A percentile compares a stretch with the other conserved stretches of the same genome.
phyloP scores from a whole-genome alignment of 495 filamentous ascomycete species.

The Extremus antarcticus region DNA sequence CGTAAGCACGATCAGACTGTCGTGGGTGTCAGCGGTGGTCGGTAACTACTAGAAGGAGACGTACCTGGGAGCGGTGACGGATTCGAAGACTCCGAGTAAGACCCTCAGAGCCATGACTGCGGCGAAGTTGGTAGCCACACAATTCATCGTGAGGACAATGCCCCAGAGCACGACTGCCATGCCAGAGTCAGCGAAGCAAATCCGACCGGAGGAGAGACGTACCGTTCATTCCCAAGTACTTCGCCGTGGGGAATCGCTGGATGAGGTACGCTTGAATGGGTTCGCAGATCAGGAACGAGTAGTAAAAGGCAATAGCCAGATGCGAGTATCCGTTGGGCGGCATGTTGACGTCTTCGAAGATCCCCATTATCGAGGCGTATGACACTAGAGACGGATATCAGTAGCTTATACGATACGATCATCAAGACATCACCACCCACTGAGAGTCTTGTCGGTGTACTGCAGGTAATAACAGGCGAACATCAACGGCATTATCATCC shows the following conservation, averaged over 20 bases:
- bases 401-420: slow-evolving; percentile 19
- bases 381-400: slow-evolving; percentile 22
- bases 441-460: slow-evolving; percentile 23
- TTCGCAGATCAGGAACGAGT: not conserved
- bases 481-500: slow-evolving; percentile 23
- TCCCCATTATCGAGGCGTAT: not conserved
- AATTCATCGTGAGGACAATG: not conserved
- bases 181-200: no score
- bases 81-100: not conserved
- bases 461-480: slow-evolving; percentile 20
- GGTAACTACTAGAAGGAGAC: no score
- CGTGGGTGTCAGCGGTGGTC: not conserved
- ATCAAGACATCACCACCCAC: slow-evolving; percentile 13
- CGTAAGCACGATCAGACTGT: slow-evolving; percentile 7
- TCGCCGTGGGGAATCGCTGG: not conserved
- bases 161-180: not conserved
- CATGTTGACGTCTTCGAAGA: not conserved
- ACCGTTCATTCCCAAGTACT: no score
- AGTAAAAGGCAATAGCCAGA: not conserved
- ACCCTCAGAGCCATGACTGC: not conserved
- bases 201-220: no score
- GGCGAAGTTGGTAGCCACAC: not conserved
- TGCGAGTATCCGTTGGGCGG: not conserved
- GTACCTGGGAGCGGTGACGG: not conserved
- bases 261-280: not conserved